A percentile compares a stretch with the other conserved stretches of the same genome.
Conservation (phyloP, 768 basidiomycete species). For the Boletus tomentosulus region DNA sequence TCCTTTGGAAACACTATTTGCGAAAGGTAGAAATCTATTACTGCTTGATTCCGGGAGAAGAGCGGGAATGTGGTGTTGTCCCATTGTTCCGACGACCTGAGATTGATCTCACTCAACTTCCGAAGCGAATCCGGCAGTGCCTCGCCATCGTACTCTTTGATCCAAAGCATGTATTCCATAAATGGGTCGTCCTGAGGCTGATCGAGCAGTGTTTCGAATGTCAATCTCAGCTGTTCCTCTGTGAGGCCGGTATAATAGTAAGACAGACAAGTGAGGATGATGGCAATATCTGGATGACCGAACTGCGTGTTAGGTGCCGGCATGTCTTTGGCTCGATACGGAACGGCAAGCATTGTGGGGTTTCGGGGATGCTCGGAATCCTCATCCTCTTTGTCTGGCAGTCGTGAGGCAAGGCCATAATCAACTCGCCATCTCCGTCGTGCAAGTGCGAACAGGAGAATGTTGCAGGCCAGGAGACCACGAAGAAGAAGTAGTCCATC, state of each 20-base stretch:
- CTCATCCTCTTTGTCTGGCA: too few relatives aligned
- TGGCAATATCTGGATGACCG: too few relatives aligned
- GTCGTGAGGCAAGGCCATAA: conserved; percentile 41
- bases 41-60: conserved; percentile 35
- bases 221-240: conserved; percentile 31
- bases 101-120: conserved; percentile 38
- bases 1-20: too few relatives aligned
- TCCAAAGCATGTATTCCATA: conserved; percentile 40
- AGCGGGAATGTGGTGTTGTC: conserved; percentile 25
- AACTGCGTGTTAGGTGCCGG: conserved; percentile 45
- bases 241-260: conserved; percentile 42
- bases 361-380: too few relatives aligned
- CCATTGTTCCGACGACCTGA: conserved; percentile 33
- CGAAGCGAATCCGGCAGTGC: conserved; percentile 30
- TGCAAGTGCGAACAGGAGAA: conserved; percentile 35
- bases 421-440: conserved; percentile 46
- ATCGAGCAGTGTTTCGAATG: conserved; percentile 36
- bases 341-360: conserved; percentile 44
- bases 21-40: too few relatives aligned
- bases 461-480: conserved; percentile 39
- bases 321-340: conserved; percentile 48
- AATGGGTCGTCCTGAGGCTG: conserved; percentile 36
- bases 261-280: too few relatives aligned
- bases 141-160: conserved; percentile 2
- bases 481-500: conserved; percentile 40